phyloP scores from a whole-genome alignment of 768 basidiomycete species.

The Amanita fuliginea region DNA sequence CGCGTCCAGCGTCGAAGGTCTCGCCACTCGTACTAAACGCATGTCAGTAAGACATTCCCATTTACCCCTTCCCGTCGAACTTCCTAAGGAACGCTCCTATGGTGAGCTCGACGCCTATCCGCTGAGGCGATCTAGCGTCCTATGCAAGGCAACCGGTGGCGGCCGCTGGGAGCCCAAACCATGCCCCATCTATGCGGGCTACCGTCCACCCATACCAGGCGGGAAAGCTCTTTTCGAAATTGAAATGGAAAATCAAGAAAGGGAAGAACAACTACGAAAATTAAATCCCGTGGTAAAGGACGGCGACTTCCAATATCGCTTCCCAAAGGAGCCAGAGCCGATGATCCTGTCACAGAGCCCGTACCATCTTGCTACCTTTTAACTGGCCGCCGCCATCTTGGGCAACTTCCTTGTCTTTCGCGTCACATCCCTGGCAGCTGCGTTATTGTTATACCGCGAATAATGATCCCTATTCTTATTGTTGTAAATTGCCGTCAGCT shows the following conservation, averaged over 20 bases:
- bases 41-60: conserved; percentile 20
- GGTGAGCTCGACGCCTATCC: conserved; percentile 72
- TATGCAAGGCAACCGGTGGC: conserved; percentile 73
- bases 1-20: conserved; percentile 19
- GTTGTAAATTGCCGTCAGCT: conserved; percentile 31
- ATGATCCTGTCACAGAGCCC: conserved; percentile 32
- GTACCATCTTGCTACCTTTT: conserved; percentile 54
- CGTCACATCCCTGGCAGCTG: conserved; percentile 9
- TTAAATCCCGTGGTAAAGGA: conserved; percentile 58
- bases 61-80: conserved; percentile 27
- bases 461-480: conserved; percentile 30
- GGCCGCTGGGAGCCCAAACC: conserved; percentile 73
- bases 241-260: conserved; percentile 59
- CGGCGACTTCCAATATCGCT: conserved; percentile 58
- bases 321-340: conserved; percentile 37
- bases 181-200: conserved; percentile 29
- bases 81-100: conserved; percentile 32
- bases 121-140: conserved; percentile 47
- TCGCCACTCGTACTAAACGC: conserved; percentile 20
- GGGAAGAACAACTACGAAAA: conserved; percentile 33
- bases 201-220: conserved; percentile 52
- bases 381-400: conserved; percentile 10
- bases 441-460: conserved; percentile 9
- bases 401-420: conserved; percentile 5
- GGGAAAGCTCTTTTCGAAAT: conserved; percentile 59